Evolutionary conservation across 1,284 basidiomycete genomes (phyloP).

Genomic region (Cutaneotrichosporon arboriforme): DNA sequence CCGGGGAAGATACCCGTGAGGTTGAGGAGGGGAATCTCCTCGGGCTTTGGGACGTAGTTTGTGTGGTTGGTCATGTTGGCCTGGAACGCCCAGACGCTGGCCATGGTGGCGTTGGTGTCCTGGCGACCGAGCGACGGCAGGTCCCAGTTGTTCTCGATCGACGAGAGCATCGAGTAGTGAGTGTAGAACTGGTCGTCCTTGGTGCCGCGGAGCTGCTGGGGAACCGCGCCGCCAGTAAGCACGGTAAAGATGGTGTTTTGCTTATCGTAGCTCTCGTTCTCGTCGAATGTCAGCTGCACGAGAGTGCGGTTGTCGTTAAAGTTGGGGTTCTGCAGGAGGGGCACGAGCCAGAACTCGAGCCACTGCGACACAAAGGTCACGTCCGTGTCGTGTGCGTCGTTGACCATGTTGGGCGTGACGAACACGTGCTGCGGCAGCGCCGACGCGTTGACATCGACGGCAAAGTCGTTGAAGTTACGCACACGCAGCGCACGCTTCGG

Average conservation of each 20-base stretch:
- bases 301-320: constrained; percentile 56
- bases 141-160: constrained; percentile 62
- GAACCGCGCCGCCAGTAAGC: constrained; percentile 56
- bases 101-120: constrained; percentile 51
- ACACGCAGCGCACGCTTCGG: constrained; percentile 52
- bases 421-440: constrained; percentile 60
- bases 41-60: constrained; percentile 30
- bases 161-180: constrained; percentile 61
- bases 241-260: constrained; percentile 45
- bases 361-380: constrained; percentile 54
- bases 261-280: constrained; percentile 52
- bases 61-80: constrained; percentile 25
- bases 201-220: constrained; percentile 48
- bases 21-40: constrained; percentile 36
- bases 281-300: constrained; percentile 57
- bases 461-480: constrained; percentile 54
- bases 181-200: constrained; percentile 58
- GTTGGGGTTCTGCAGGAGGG: constrained; percentile 51
- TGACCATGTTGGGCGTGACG: constrained; percentile 61
- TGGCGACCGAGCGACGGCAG: constrained; percentile 58
- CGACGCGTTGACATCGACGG: constrained; percentile 50
- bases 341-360: constrained; percentile 56
- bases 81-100: constrained; percentile 39
- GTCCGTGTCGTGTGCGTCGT: constrained; percentile 60
- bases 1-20: constrained; percentile 41